Evolutionary conservation across 2,329 filamentous ascomycete genomes (phyloP).

Genomic region (Cercospora sp.): DNA sequence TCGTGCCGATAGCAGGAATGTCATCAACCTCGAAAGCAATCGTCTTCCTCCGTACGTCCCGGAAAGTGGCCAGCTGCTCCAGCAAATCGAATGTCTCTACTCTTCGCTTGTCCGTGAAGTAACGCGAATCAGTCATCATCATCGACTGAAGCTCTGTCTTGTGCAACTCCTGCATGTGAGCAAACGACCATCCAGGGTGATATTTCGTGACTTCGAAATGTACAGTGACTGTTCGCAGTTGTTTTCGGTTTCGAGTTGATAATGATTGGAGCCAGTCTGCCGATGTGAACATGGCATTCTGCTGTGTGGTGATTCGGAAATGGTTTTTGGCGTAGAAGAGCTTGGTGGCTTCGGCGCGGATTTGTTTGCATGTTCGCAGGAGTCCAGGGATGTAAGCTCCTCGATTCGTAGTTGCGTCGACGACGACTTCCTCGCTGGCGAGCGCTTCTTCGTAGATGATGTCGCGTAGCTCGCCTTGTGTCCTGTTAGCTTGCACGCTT

Average conservation of each 20-base stretch:
- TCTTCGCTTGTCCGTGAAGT: slow-evolving; percentile 6
- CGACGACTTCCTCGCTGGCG: background rate
- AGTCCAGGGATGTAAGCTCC: slow-evolving; percentile 10
- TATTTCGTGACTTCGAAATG: background rate
- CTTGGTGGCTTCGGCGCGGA: slow-evolving; percentile 16
- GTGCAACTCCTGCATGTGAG: slow-evolving; percentile 4
- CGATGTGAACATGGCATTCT: slow-evolving; percentile 10
- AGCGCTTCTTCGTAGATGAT: slow-evolving; percentile 17
- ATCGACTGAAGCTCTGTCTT: background rate
- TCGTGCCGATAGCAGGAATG: background rate
- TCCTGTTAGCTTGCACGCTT: background rate
- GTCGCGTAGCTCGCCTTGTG: slow-evolving; percentile 14
- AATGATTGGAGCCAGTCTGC: slow-evolving; percentile 16
- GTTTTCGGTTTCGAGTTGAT: slow-evolving; percentile 6
- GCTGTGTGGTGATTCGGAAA: slow-evolving; percentile 7
- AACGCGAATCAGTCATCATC: slow-evolving; percentile 8
- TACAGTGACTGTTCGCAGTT: background rate
- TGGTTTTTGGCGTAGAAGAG: slow-evolving; percentile 13
- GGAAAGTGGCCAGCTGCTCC: background rate
- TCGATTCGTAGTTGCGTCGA: background rate
- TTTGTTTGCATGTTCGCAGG: slow-evolving; percentile 18
- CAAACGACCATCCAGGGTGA: slow-evolving; percentile 6
- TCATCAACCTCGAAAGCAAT: slow-evolving; percentile 7
- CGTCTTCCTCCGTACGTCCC: background rate
- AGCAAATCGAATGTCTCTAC: slow-evolving; percentile 7